Evolutionary conservation across 1,284 basidiomycete genomes (phyloP).

Genomic region (Ganoderma sinense): DNA sequence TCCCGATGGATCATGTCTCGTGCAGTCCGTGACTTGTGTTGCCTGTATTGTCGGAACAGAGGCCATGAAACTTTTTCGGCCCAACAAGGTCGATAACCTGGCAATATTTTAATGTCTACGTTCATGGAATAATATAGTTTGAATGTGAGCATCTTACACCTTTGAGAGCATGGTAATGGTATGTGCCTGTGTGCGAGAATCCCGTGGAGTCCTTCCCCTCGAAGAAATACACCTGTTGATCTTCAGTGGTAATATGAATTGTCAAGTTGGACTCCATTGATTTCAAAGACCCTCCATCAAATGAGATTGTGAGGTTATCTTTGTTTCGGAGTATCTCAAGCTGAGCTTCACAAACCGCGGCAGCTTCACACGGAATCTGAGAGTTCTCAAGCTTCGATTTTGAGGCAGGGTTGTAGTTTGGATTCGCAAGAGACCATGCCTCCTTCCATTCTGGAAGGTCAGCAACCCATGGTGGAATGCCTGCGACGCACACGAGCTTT

Average conservation of each 20-base stretch:
- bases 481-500: background rate
- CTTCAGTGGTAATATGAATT: slow-evolving; percentile 16
- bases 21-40: slow-evolving; percentile 39
- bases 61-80: slow-evolving; percentile 31
- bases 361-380: slow-evolving; percentile 10
- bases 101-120: no score
- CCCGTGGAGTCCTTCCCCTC: slow-evolving; percentile 3
- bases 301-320: slow-evolving; percentile 23
- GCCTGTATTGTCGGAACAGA: slow-evolving; percentile 42
- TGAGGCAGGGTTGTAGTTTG: slow-evolving; percentile 20
- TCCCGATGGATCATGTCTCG: slow-evolving; percentile 29
- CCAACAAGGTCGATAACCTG: slow-evolving; percentile 35
- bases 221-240: slow-evolving; percentile 14
- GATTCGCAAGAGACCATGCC: slow-evolving; percentile 20
- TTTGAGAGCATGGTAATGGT: slow-evolving; percentile 22
- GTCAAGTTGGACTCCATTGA: slow-evolving; percentile 12
- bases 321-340: slow-evolving; percentile 8
- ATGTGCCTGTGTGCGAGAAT: slow-evolving; percentile 15
- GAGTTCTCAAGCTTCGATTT: slow-evolving; percentile 9
- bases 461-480: slow-evolving; percentile 13
- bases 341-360: background rate
- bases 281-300: slow-evolving; percentile 16
- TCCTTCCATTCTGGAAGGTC: slow-evolving; percentile 29
- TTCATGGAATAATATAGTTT: no score
- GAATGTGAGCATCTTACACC: no score